phyloP scores from a whole-genome alignment of 441 rosid species.

The Aleurites moluccanus region DNA sequence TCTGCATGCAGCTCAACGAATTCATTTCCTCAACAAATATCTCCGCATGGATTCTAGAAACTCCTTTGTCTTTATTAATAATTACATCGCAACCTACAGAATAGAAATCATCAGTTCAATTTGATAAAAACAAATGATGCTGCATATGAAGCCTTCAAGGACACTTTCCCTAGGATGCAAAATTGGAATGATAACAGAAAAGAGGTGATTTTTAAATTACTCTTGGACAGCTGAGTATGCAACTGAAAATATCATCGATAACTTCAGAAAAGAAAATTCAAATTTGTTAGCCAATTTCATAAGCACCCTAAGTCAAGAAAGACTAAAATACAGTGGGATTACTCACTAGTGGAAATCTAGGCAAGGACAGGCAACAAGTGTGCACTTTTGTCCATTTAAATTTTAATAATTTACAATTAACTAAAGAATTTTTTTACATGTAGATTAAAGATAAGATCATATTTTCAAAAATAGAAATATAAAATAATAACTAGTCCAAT shows the following conservation, averaged over 20 bases:
- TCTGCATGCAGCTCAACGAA: slow-evolving; percentile 24
- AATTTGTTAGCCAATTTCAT: too few species aligned
- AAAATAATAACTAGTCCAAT: not conserved
- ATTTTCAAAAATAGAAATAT: not conserved
- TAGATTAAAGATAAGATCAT: not conserved
- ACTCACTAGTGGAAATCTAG: not conserved
- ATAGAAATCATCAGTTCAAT: not conserved
- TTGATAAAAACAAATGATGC: not conserved
- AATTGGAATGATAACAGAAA: not conserved
- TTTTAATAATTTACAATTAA: not conserved
- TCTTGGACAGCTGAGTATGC: not conserved
- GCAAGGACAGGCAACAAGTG: not conserved
- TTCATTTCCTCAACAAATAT: slow-evolving; percentile 55
- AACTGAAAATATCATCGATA: not conserved
- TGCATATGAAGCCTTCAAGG: not conserved
- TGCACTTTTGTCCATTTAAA: not conserved
- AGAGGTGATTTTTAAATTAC: not conserved
- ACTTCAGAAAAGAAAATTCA: too few species aligned
- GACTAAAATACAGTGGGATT: not conserved
- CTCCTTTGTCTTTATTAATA: slow-evolving; percentile 80
- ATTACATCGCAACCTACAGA: slow-evolving; percentile 77
- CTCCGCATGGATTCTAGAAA: slow-evolving; percentile 86
- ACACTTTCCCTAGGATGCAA: not conserved
- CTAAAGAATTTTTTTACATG: not conserved
- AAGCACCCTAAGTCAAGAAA: not conserved